Conservation (phyloP, 2,329 filamentous ascomycete species). For the Fusarium continuum region DNA sequence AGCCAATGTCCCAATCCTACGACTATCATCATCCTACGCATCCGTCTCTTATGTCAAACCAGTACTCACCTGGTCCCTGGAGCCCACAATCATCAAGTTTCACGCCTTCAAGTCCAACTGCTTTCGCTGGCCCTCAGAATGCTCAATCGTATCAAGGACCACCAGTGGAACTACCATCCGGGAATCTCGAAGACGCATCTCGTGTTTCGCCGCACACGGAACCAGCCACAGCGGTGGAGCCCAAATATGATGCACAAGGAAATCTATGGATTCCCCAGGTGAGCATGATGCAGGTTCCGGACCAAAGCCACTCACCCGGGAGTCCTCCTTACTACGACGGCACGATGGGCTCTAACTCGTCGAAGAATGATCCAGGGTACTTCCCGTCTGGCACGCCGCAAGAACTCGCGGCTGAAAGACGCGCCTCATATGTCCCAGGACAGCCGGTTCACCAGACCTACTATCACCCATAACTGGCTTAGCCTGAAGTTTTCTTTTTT, state of each 20-base stretch:
- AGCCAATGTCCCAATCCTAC: conserved; percentile 39
- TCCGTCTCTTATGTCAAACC: conserved; percentile 32
- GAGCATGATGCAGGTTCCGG: conserved; percentile 44
- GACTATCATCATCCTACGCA: conserved; percentile 39
- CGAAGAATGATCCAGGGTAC: conserved; percentile 33
- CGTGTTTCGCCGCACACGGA: conserved; percentile 28
- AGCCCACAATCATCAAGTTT: conserved; percentile 41
- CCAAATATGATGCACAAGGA: conserved; percentile 46
- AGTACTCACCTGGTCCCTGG: conserved; percentile 40
- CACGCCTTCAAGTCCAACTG: conserved; percentile 29
- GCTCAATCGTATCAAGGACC: conserved; percentile 36
- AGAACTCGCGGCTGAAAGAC: conserved; percentile 38
- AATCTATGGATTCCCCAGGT: conserved; percentile 49
- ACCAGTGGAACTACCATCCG: conserved; percentile 44
- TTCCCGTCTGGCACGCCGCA: conserved; percentile 35
- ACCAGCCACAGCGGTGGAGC: conserved; percentile 24
- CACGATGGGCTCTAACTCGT: conserved; percentile 18
- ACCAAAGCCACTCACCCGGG: conserved; percentile 31
- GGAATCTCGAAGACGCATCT: conserved; percentile 15
- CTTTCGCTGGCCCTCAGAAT: conserved; percentile 27
- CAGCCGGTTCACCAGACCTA: conserved; percentile 38
- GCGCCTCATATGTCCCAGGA: conserved; percentile 9
- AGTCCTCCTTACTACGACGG: conserved; percentile 32
- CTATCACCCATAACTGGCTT: conserved; percentile 35
- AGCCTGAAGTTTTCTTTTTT: conserved; percentile 1